Evolutionary conservation across 1,139 yeast species (phyloP).

Genomic region (Candida tetrigidarum): DNA sequence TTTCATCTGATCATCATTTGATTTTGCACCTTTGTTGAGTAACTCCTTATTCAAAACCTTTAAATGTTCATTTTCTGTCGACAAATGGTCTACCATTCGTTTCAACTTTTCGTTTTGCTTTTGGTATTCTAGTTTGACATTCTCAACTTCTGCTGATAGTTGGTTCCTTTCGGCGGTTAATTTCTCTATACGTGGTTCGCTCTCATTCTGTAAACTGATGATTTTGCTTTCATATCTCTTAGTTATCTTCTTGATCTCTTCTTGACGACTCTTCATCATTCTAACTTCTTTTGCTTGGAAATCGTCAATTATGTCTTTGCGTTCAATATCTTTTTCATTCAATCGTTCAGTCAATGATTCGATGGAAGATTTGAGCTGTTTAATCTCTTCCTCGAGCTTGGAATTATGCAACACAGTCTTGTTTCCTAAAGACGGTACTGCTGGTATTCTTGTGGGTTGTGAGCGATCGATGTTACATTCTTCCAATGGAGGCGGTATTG

Average conservation of each 20-base stretch:
- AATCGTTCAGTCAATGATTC: neutral
- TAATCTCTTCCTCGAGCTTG: conserved; percentile 2
- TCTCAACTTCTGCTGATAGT: neutral
- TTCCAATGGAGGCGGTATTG: neutral
- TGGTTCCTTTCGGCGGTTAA: neutral
- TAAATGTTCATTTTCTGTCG: conserved; percentile 1
- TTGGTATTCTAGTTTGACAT: neutral
- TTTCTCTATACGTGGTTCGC: neutral
- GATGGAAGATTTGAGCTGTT: neutral
- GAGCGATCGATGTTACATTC: neutral
- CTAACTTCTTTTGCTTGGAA: conserved; percentile 5
- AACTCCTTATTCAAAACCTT: neutral
- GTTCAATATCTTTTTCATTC: neutral
- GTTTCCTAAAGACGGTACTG: neutral
- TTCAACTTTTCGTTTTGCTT: neutral
- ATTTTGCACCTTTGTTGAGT: neutral
- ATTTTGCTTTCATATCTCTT: conserved; percentile 5
- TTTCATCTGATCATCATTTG: neutral
- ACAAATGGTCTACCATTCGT: neutral
- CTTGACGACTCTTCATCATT: conserved; percentile 2
- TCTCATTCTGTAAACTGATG: neutral
- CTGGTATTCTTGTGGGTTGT: neutral
- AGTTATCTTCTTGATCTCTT: neutral
- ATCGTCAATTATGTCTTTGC: conserved; percentile 5
- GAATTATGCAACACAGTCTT: neutral